Evolutionary conservation across 2,329 filamentous ascomycete genomes (phyloP).

Genomic region (Xylariaceae sp.): DNA sequence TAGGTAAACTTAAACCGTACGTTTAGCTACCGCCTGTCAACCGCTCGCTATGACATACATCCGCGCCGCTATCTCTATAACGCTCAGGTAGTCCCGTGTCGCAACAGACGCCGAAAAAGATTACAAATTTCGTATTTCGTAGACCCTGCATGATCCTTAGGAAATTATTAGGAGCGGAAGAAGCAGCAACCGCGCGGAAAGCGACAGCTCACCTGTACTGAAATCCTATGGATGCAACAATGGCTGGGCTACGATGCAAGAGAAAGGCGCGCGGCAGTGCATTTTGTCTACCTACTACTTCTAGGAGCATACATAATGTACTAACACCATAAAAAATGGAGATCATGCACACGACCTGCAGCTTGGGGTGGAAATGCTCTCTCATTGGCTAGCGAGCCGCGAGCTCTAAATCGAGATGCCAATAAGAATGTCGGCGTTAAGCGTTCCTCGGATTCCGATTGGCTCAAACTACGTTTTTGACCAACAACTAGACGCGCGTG

Average conservation of each 20-base stretch:
- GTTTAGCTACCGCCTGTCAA: constrained; percentile 1
- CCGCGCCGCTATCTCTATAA: too few relatives aligned
- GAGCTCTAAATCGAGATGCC: constrained; percentile 1
- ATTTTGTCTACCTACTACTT: too few relatives aligned
- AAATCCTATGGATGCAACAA: too few relatives aligned
- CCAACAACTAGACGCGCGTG: constrained; percentile 21
- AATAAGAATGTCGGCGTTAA: constrained; percentile 1
- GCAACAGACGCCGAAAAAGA: constrained; percentile 3
- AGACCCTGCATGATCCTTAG: constrained; percentile 9
- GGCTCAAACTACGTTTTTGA: too few relatives aligned
- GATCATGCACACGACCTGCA: too few relatives aligned
- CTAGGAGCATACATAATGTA: too few relatives aligned
- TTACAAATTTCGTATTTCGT: background rate
- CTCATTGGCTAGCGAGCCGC: constrained; percentile 17
- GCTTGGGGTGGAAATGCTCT: background rate
- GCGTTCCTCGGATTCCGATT: background rate
- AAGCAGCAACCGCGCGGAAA: constrained; percentile 22
- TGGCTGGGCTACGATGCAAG: too few relatives aligned
- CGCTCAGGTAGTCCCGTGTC: too few relatives aligned
- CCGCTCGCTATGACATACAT: too few relatives aligned
- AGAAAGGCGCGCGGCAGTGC: too few relatives aligned
- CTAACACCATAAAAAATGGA: too few relatives aligned
- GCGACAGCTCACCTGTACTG: background rate
- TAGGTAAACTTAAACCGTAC: constrained; percentile 11
- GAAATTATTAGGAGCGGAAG: constrained; percentile 2